These are phyloP conservation scores for Coemansia sp. DNA, from an alignment of 192 early-diverging fungal genomes.

Conservation along the genomic window DNA sequence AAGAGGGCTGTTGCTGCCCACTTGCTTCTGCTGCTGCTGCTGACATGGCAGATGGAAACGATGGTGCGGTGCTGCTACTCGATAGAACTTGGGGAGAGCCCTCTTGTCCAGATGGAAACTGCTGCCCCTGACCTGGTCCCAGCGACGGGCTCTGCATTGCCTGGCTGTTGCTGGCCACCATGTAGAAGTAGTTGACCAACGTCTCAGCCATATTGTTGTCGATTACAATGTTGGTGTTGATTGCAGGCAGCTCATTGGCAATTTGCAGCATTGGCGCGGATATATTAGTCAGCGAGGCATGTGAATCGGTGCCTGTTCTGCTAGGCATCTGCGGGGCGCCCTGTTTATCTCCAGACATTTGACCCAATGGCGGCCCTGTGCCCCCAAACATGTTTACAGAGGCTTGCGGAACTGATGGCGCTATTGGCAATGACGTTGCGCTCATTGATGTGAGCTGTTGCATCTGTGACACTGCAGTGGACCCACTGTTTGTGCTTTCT, in stretches of 20 bases:
- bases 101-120: constrained; percentile 6
- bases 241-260: constrained; percentile 12
- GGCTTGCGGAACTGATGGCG: neutral
- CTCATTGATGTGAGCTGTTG: constrained; percentile 5
- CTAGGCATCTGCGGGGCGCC: neutral
- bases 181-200: constrained; percentile 53
- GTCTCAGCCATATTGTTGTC: constrained; percentile 55
- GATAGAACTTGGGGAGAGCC: constrained; percentile 19
- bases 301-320: neutral
- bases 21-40: neutral
- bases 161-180: constrained; percentile 40
- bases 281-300: constrained; percentile 2
- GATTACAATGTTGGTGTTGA: constrained; percentile 52
- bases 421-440: neutral
- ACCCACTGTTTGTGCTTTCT: constrained; percentile 5
- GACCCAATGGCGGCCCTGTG: neutral
- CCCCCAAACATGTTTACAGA: neutral
- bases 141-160: constrained; percentile 9
- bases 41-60: constrained; percentile 6
- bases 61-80: constrained; percentile 2
- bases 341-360: neutral
- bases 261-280: constrained; percentile 11
- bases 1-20: constrained; percentile 12
- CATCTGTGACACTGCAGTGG: neutral
- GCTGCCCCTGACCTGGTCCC: constrained; percentile 7